Base-by-base conservation (phyloP, 2,329 filamentous ascomycete species). In the Aspergillus caelatus region DNA sequence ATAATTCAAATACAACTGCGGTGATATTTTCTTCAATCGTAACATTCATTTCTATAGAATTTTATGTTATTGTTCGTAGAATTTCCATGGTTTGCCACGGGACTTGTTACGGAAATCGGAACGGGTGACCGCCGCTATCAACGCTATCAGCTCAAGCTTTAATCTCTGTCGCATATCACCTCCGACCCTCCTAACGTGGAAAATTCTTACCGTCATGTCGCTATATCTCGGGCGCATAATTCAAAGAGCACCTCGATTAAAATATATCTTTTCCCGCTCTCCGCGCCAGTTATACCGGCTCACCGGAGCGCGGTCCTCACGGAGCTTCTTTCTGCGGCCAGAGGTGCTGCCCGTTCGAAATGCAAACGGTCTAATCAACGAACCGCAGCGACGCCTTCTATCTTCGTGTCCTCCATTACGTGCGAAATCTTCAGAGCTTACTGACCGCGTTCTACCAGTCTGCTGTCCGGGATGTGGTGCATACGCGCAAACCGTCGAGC, bases 401-500 rank as follows among this genome's bases (percentile, higher is more conserved):
- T 71, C 71, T 46, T 68, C 70, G 43, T 60, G 63, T 5, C 43
- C 52, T 19, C 57, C 63, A 9, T 57, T 60, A 43, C 41, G 9
- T 48, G 53, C 62, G 26, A 62, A 69, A 36, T 36, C 66, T n/a
- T 19, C 57, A n/a, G 65, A 68, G 5, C 50, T 64, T 2, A 11
- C 67, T n/a, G 63, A 65, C 7, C 66, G 72, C 21, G 41, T 64
- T 8, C 72, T 88, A 14, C 86, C 86, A 0, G 61, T 81, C 8
- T 81, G 82, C 28, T 89, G 88, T 72, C 87, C 88, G 34, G 88
- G 88, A 68, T 90, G 88, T 67, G 88, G 88, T 60, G 88, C 87
- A 32, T 83, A 84, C 41, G 81, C 85, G 39, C 87, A 89, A 73
- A 84, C 83, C 6, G 72, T 85, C 56, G 82, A 85, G 54, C 77